These are phyloP conservation scores for Aspergillus spinulosporus DNA, from an alignment of 2,329 filamentous ascomycete genomes.

Conservation along the genomic window DNA sequence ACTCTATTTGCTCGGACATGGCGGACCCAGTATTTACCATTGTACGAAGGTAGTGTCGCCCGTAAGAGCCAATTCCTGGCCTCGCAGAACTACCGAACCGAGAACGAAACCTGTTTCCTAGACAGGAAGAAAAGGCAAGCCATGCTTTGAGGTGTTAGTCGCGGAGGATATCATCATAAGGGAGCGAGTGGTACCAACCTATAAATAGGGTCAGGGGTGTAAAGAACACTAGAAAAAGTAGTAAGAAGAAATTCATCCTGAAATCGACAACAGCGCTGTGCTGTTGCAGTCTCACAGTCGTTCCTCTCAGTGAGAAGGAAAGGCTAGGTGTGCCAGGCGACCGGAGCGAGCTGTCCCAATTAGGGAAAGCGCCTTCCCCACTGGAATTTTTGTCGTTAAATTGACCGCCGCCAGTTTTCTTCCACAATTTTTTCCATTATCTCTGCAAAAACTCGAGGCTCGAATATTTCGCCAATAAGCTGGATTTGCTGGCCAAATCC, in stretches of 20 bases:
- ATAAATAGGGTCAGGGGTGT: slow-evolving; percentile 38
- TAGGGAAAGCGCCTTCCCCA: slow-evolving; percentile 15
- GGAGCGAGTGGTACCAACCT: slow-evolving; percentile 27
- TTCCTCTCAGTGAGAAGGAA: not conserved
- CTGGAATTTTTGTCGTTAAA: slow-evolving; percentile 21
- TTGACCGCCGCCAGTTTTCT: slow-evolving; percentile 19
- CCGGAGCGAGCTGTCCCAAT: slow-evolving; percentile 14
- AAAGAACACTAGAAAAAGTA: slow-evolving; percentile 41
- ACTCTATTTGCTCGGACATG: slow-evolving; percentile 63
- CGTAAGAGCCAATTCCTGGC: slow-evolving; percentile 51
- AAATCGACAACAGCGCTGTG: not conserved
- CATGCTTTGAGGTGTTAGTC: slow-evolving; percentile 42
- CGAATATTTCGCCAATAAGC: not conserved
- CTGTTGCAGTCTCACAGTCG: not conserved
- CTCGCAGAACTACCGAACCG: slow-evolving; percentile 48
- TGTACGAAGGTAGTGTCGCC: slow-evolving; percentile 56
- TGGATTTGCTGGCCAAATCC: slow-evolving; percentile 33
- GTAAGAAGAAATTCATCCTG: slow-evolving; percentile 36
- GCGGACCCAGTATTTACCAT: slow-evolving; percentile 56
- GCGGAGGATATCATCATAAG: not conserved
- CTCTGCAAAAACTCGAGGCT: slow-evolving; percentile 8
- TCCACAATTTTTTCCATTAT: slow-evolving; percentile 17
- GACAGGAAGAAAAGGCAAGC: slow-evolving; percentile 56
- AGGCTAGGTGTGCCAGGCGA: not conserved
- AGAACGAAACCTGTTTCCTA: slow-evolving; percentile 55